These are phyloP conservation scores for Xanthoconium separans DNA, from an alignment of 1,284 basidiomycete species.

Conservation along the genomic window DNA sequence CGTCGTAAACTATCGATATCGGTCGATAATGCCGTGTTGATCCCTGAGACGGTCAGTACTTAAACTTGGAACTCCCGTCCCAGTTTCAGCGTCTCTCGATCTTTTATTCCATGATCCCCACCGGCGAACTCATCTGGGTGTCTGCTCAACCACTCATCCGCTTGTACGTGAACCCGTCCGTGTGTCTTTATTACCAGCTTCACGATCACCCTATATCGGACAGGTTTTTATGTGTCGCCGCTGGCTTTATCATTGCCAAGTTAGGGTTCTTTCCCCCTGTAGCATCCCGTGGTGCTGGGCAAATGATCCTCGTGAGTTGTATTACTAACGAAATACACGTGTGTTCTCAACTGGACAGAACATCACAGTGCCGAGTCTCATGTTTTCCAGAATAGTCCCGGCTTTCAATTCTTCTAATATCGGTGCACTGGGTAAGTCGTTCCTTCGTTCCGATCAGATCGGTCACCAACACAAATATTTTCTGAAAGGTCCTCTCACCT, in stretches of 20 bases:
- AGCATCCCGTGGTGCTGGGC: constrained; percentile 58
- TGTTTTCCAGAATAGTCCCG: constrained; percentile 78
- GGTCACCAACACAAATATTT: too few relatives aligned
- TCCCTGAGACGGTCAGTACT: background rate
- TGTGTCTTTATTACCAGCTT: too few relatives aligned
- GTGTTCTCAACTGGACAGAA: constrained; percentile 43
- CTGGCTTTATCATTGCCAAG: constrained; percentile 60
- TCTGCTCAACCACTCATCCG: constrained; percentile 59
- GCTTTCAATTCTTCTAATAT: constrained; percentile 70
- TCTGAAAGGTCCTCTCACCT: constrained; percentile 50
- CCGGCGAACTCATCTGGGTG: constrained; percentile 52
- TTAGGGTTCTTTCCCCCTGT: constrained; percentile 57
- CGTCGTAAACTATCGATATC: too few relatives aligned
- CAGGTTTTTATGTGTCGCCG: constrained; percentile 52
- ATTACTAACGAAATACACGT: too few relatives aligned
- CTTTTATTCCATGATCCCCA: constrained; percentile 25
- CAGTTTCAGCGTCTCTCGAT: background rate
- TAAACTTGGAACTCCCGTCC: background rate
- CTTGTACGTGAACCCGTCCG: constrained; percentile 42
- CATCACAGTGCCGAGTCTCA: constrained; percentile 64
- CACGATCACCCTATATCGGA: background rate
- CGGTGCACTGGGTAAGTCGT: constrained; percentile 51
- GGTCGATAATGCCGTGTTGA: background rate
- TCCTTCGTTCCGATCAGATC: background rate
- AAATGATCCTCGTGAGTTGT: constrained; percentile 52